Evolutionary conservation across 2,329 filamentous ascomycete species (phyloP).

Genomic region (Knufia petricola): DNA sequence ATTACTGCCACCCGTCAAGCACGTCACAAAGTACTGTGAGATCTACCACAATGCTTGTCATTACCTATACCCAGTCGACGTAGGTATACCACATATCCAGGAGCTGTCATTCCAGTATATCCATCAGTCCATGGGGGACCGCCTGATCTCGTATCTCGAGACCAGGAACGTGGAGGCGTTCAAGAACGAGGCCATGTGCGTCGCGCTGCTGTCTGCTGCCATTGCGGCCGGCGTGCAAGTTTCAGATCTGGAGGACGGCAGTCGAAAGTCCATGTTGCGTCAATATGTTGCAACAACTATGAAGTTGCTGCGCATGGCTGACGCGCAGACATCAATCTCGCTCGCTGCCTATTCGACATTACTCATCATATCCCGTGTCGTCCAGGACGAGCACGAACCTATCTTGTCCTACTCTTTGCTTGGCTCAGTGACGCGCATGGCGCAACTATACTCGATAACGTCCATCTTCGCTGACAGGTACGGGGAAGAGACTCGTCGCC

Average conservation of each 20-base stretch:
- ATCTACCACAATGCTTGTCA: not conserved
- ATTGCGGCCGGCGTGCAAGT: constrained; percentile 6
- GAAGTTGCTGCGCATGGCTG: constrained; percentile 6
- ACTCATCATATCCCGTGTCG: constrained; percentile 5
- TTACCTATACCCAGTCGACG: constrained; percentile 2
- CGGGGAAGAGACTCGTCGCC: constrained; percentile 1
- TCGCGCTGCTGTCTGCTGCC: constrained; percentile 2
- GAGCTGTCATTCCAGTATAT: constrained; percentile 7
- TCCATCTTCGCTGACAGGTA: constrained; percentile 1
- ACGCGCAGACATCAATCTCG: constrained; percentile 1
- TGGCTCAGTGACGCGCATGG: constrained; percentile 1
- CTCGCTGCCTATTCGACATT: constrained; percentile 1
- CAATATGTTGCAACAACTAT: constrained; percentile 5
- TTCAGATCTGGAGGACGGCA: constrained; percentile 5
- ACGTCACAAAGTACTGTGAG: constrained; percentile 9
- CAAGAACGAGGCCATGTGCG: not conserved
- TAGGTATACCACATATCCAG: constrained; percentile 3
- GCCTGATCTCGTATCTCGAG: not conserved
- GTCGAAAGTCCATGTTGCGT: not conserved
- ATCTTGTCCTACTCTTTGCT: constrained; percentile 4
- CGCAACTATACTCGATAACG: constrained; percentile 4
- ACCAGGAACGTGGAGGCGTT: not conserved
- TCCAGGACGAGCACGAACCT: constrained; percentile 7
- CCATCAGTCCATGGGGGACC: constrained; percentile 2
- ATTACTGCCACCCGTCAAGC: constrained; percentile 2